Conservation (phyloP, 2,329 filamentous ascomycete genomes). For the Neurospora crassa region DNA sequence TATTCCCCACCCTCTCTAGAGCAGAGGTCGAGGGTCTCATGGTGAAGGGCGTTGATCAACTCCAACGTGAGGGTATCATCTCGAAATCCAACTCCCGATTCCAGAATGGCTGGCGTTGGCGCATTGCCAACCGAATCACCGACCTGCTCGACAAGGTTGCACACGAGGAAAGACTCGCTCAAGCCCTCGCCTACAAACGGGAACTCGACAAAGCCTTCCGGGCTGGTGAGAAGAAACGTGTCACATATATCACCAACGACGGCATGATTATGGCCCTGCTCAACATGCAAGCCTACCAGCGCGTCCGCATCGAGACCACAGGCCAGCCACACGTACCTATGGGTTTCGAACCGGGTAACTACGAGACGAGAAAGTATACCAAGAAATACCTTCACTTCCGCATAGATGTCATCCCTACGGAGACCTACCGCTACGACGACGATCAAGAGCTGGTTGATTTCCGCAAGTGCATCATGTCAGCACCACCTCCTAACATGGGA, state of each 20-base stretch:
- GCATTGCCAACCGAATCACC: conserved; percentile 50
- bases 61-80: conserved; percentile 44
- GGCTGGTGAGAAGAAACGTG: conserved; percentile 25
- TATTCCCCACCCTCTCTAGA: conserved; percentile 29
- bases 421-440: conserved; percentile 46
- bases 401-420: conserved; percentile 49
- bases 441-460: conserved; percentile 32
- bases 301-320: conserved; percentile 42
- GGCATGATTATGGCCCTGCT: conserved; percentile 57
- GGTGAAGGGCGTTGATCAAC: conserved; percentile 35
- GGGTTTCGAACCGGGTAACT: conserved; percentile 62
- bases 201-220: conserved; percentile 48
- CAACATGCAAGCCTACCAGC: conserved; percentile 52
- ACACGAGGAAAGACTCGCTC: conserved; percentile 42
- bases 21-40: conserved; percentile 34
- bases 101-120: conserved; percentile 51
- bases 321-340: conserved; percentile 55
- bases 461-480: conserved; percentile 20
- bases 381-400: conserved; percentile 57
- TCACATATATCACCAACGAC: conserved; percentile 51
- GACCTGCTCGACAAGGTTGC: conserved; percentile 47
- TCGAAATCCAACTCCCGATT: conserved; percentile 50
- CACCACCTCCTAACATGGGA: conserved; percentile 30
- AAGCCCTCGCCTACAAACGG: conserved; percentile 51
- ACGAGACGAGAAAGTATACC: conserved; percentile 59